Conservation (phyloP, 345 rosid genomes). For the Barbarea vulgaris region DNA sequence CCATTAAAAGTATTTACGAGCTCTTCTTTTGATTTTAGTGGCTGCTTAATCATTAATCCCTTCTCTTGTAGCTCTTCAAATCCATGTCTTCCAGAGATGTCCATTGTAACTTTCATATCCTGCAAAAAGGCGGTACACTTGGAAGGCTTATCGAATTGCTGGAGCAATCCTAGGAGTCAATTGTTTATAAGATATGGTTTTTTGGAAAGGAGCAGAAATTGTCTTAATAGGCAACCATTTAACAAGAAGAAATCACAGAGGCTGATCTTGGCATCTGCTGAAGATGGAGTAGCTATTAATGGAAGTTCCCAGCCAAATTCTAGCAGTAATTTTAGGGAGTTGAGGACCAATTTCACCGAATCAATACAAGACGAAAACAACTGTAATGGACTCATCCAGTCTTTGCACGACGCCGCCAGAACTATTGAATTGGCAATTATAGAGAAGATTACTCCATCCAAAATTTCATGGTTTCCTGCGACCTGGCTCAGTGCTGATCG, state of each 20-base stretch:
- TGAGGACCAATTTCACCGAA: conserved; percentile 56
- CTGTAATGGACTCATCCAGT: conserved; percentile 73
- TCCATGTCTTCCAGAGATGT: conserved; percentile 46
- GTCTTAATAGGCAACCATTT: neutral
- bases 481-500: conserved; percentile 82
- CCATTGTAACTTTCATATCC: conserved; percentile 41
- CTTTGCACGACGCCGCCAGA: conserved; percentile 87
- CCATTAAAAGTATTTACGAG: neutral
- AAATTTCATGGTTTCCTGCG: conserved; percentile 73
- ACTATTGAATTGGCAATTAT: conserved; percentile 73
- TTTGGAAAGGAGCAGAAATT: conserved; percentile 38
- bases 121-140: conserved; percentile 47
- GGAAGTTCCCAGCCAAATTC: conserved; percentile 55
- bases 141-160: conserved; percentile 47
- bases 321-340: conserved; percentile 50
- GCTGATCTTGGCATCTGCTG: conserved; percentile 58
- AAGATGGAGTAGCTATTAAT: conserved; percentile 77
- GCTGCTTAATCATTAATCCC: conserved; percentile 30
- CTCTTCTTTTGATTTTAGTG: neutral
- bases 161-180: conserved; percentile 58
- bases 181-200: conserved; percentile 45
- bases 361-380: conserved; percentile 61
- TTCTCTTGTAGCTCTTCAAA: conserved; percentile 58
- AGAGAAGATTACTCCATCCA: conserved; percentile 57
- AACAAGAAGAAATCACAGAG: conserved; percentile 48